Percentiles rank a stretch among this genome's conserved stretches.
phyloP scores from a whole-genome alignment of 2,329 filamentous ascomycete genomes.

The Tolypocladium endophyticum region DNA sequence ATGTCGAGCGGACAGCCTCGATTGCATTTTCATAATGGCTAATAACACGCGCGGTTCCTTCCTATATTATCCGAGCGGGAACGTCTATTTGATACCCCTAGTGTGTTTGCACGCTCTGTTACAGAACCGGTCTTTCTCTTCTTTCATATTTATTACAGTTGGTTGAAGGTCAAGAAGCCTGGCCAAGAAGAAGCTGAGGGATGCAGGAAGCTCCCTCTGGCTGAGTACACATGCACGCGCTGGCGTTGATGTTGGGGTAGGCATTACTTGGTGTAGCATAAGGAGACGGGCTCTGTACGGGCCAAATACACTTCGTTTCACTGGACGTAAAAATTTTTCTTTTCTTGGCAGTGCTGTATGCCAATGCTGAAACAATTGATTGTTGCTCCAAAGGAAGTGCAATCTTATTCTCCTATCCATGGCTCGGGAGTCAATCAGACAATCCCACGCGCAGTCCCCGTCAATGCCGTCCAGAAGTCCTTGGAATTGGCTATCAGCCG shows the following conservation, averaged over 20 bases:
- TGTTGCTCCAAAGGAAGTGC: background rate
- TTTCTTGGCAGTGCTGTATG: too few species aligned
- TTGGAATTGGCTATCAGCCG: background rate
- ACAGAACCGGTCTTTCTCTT: background rate
- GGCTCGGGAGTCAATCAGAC: background rate
- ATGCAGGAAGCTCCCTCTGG: background rate
- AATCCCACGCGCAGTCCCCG: background rate
- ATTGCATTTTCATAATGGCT: background rate
- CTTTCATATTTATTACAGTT: background rate
- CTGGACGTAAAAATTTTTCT: too few species aligned
- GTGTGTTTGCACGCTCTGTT: background rate
- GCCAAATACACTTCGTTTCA: background rate
- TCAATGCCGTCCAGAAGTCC: background rate
- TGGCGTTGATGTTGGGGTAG: background rate
- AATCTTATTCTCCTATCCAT: background rate
- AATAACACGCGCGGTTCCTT: background rate
- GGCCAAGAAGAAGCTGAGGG: background rate
- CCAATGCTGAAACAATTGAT: background rate
- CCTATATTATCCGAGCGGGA: background rate
- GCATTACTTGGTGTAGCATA: background rate
- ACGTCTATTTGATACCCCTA: constrained; percentile 1
- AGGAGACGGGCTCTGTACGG: background rate
- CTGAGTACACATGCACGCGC: background rate
- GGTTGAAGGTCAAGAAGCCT: background rate
- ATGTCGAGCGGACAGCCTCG: background rate